Conservation (phyloP, 768 basidiomycete species). For the Kwoniella pini region DNA sequence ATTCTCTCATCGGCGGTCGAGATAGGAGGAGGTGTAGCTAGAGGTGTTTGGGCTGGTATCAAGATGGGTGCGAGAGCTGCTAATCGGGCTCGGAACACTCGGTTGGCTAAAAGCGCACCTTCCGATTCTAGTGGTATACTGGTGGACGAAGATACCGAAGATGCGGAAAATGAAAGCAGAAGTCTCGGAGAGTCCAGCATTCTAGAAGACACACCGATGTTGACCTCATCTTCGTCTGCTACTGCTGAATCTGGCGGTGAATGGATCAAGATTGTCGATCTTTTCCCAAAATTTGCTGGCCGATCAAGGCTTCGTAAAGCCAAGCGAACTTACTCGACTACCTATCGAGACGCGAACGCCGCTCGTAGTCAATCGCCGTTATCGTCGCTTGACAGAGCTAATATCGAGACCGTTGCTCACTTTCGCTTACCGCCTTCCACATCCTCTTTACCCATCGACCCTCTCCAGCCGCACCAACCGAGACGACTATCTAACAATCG, state of each 20-base stretch:
- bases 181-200: conserved; percentile 23
- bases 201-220: conserved; percentile 14
- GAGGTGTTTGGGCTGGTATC: conserved; percentile 50
- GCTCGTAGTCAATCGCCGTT: no score
- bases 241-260: conserved; percentile 10
- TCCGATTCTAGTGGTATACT: conserved; percentile 25
- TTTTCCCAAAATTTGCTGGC: conserved; percentile 15
- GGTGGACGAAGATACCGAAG: conserved; percentile 24
- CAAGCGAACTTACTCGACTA: background rate
- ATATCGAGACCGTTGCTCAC: conserved; percentile 32
- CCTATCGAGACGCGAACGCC: background rate
- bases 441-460: conserved; percentile 4
- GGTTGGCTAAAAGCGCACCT: conserved; percentile 43
- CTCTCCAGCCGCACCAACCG: background rate
- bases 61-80: conserved; percentile 47
- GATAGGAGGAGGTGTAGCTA: conserved; percentile 44
- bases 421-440: conserved; percentile 37
- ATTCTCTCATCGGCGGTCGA: conserved; percentile 37
- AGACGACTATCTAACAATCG: conserved; percentile 5
- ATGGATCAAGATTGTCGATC: conserved; percentile 48
- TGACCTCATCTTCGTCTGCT: background rate
- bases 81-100: conserved; percentile 21
- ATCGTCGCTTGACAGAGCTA: no score
- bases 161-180: conserved; percentile 14
- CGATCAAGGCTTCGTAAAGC: background rate